These are phyloP conservation scores for Corynespora cassiicola DNA, from an alignment of 2,329 filamentous ascomycete species.

Conservation along the genomic window DNA sequence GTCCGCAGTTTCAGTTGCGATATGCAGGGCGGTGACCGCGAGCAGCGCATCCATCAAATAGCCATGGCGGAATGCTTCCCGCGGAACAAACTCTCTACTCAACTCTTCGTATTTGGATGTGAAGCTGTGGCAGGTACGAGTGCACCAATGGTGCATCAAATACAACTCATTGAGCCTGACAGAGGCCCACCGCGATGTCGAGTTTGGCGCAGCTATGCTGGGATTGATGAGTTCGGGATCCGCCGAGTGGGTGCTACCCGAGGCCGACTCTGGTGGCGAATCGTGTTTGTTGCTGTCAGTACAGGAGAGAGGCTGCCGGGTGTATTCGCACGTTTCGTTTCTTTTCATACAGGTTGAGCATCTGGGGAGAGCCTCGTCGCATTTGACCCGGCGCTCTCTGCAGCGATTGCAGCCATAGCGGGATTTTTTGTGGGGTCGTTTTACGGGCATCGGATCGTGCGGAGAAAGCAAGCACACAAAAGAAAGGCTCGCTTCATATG, in stretches of 20 bases:
- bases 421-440: slow-evolving; percentile 17
- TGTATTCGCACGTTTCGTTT: slow-evolving; percentile 12
- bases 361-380: slow-evolving; percentile 14
- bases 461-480: too few relatives aligned
- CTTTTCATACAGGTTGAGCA: slow-evolving; percentile 13
- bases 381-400: slow-evolving; percentile 18
- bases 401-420: slow-evolving; percentile 20
- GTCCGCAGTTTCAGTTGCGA: slow-evolving; percentile 8
- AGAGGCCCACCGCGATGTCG: too few relatives aligned
- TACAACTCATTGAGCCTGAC: slow-evolving; percentile 14
- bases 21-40: slow-evolving; percentile 17
- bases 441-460: slow-evolving; percentile 11
- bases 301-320: slow-evolving; percentile 1
- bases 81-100: slow-evolving; percentile 14
- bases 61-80: slow-evolving; percentile 17
- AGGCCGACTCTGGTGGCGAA: too few relatives aligned
- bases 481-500: too few relatives aligned
- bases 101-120: slow-evolving; percentile 8
- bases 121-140: slow-evolving; percentile 15
- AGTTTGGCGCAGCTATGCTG: too few relatives aligned
- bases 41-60: slow-evolving; percentile 22
- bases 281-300: neutral
- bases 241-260: too few relatives aligned
- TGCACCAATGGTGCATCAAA: slow-evolving; percentile 20
- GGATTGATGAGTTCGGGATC: too few relatives aligned